Conservation (phyloP, 805 yeast genomes). For the Kockiozyma suomiensis region DNA sequence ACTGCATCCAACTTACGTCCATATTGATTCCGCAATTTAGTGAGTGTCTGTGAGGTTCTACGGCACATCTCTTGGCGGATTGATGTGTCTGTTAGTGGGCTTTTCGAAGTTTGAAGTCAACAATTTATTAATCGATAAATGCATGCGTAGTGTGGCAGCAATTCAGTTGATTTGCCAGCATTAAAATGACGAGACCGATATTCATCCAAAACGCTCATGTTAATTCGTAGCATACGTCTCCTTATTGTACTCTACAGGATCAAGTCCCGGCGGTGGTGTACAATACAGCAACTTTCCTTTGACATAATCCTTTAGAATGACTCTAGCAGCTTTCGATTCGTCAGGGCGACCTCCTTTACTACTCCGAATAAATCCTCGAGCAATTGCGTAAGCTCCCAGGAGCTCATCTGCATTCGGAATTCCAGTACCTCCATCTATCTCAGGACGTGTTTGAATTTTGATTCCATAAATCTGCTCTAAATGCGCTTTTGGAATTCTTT, state of each 20-base stretch:
- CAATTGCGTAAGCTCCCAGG: slow-evolving; percentile 88
- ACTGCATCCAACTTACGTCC: too few species aligned
- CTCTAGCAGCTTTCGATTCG: slow-evolving; percentile 91
- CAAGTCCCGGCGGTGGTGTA: slow-evolving; percentile 81
- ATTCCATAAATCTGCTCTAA: slow-evolving; percentile 94
- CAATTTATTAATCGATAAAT: too few species aligned
- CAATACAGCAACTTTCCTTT: slow-evolving; percentile 84
- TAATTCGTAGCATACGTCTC: slow-evolving; percentile 44
- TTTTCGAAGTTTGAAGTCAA: too few species aligned
- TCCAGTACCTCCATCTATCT: slow-evolving; percentile 88
- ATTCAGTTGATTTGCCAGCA: too few species aligned
- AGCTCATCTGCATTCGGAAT: slow-evolving; percentile 85
- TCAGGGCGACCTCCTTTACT: slow-evolving; percentile 98
- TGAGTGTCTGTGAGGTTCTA: too few species aligned
- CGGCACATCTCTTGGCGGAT: too few species aligned
- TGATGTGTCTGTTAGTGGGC: too few species aligned
- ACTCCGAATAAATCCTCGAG: slow-evolving; percentile 90
- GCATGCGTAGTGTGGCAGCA: too few species aligned
- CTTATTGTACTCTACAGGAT: slow-evolving; percentile 68
- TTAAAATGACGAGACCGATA: not conserved
- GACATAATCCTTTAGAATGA: slow-evolving; percentile 90
- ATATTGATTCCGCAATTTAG: too few species aligned
- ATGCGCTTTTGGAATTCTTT: slow-evolving; percentile 84
- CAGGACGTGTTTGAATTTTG: slow-evolving; percentile 71
- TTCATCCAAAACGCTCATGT: not conserved